phyloP scores from a whole-genome alignment of 768 basidiomycete species.

The Boletus subparvulus region DNA sequence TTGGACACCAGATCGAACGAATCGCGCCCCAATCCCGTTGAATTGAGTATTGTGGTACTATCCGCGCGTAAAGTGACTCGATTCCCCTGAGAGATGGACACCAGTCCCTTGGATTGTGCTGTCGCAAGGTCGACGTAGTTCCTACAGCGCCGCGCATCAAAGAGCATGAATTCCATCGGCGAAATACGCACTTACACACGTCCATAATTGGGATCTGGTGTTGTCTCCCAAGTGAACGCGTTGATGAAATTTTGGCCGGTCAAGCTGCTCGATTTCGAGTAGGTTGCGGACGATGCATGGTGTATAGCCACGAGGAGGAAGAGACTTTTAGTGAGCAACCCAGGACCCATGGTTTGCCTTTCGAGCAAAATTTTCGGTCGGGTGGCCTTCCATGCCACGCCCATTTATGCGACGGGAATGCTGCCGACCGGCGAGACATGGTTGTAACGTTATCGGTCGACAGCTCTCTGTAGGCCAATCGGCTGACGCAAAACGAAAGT shows the following conservation, averaged over 20 bases:
- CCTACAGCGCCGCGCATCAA: conserved; percentile 18
- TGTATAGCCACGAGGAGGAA: conserved; percentile 5
- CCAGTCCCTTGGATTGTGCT: conserved; percentile 56
- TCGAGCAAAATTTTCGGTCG: not conserved
- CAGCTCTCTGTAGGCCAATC: too few relatives aligned
- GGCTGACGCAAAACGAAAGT: too few relatives aligned
- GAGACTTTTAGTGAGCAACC: not conserved
- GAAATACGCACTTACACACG: conserved; percentile 19
- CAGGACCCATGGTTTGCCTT: not conserved
- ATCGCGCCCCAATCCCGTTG: conserved; percentile 36
- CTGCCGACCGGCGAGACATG: not conserved
- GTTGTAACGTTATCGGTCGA: not conserved
- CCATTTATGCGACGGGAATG: not conserved
- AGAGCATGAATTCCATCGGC: not conserved
- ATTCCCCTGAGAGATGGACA: conserved; percentile 47
- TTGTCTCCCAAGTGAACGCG: conserved; percentile 28
- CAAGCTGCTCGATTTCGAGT: conserved; percentile 45
- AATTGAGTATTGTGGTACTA: conserved; percentile 28
- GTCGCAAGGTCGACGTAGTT: conserved; percentile 49
- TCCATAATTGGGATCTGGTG: conserved; percentile 31
- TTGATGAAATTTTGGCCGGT: conserved; percentile 50
- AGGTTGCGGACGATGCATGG: conserved; percentile 39
- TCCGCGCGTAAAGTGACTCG: conserved; percentile 37
- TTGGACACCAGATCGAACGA: conserved; percentile 35
- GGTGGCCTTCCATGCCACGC: not conserved